phyloP scores from a whole-genome alignment of 2,329 filamentous ascomycete species.

The Fusarium sp. region DNA sequence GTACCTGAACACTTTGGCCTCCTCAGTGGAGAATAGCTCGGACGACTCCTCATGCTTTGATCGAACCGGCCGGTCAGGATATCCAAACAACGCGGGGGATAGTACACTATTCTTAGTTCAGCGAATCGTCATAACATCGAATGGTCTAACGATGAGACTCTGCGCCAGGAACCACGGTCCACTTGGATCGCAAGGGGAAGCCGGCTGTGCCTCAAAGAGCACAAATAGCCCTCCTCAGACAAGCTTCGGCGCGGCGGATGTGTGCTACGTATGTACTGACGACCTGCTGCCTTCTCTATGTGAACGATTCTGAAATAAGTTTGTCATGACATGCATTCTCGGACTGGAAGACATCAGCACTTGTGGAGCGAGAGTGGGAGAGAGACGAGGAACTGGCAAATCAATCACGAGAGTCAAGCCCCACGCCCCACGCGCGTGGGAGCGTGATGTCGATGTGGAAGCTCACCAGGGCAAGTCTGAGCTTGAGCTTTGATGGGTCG shows the following conservation, averaged over 20 bases:
- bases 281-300: constrained; percentile 32
- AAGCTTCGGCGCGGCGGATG: constrained; percentile 27
- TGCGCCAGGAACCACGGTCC: constrained; percentile 37
- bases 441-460: constrained; percentile 31
- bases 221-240: constrained; percentile 16
- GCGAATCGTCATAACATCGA: constrained; percentile 38
- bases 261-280: constrained; percentile 17
- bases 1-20: constrained; percentile 41
- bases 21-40: constrained; percentile 43
- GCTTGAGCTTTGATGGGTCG: constrained; percentile 10
- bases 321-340: constrained; percentile 43
- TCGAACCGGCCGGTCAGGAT: constrained; percentile 19
- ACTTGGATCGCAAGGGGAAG: constrained; percentile 23
- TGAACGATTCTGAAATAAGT: constrained; percentile 43
- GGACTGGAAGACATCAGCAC: constrained; percentile 40
- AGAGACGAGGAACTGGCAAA: constrained; percentile 38
- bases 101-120: constrained; percentile 42
- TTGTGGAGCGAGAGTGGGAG: constrained; percentile 46
- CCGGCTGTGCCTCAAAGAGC: constrained; percentile 23
- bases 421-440: constrained; percentile 45
- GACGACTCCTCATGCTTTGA: constrained; percentile 33
- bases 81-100: constrained; percentile 39
- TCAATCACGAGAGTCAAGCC: constrained; percentile 40
- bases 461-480: constrained; percentile 38
- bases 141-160: constrained; percentile 23